These are phyloP conservation scores for Colletotrichum neosansevieriae DNA, from an alignment of 2,329 filamentous ascomycete species.

Conservation along the genomic window DNA sequence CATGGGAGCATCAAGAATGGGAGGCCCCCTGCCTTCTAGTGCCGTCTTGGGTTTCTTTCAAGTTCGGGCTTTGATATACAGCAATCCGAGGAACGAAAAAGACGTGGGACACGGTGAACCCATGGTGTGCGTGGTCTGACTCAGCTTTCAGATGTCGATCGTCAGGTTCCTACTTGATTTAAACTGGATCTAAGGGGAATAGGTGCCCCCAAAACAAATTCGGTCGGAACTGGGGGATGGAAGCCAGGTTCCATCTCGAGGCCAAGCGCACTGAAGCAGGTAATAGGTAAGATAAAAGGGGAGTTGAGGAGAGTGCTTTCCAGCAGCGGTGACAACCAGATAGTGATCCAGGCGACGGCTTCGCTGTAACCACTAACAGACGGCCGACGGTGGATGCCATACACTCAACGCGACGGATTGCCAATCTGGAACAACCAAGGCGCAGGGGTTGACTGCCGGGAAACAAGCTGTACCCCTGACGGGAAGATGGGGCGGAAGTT, in stretches of 20 bases:
- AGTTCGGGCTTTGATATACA: conserved; percentile 9
- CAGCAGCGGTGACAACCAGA: neutral
- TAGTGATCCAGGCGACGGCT: conserved; percentile 2
- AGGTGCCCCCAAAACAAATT: conserved; percentile 10
- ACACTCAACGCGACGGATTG: conserved; percentile 32
- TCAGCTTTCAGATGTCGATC: conserved; percentile 34
- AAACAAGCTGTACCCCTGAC: conserved; percentile 31
- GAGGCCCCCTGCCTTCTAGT: conserved; percentile 8
- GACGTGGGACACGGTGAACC: neutral
- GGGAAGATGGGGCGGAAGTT: neutral
- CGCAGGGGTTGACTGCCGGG: conserved; percentile 30
- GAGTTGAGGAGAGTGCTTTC: neutral
- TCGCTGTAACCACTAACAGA: conserved; percentile 7
- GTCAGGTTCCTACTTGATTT: conserved; percentile 25
- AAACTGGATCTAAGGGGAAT: conserved; percentile 12
- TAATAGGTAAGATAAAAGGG: neutral
- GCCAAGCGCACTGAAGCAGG: too few species aligned
- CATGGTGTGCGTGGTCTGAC: conserved; percentile 17
- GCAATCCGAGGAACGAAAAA: conserved; percentile 8
- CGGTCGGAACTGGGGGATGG: conserved; percentile 1
- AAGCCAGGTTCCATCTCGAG: neutral
- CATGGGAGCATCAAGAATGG: neutral
- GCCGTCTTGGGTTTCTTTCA: neutral
- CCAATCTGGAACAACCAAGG: conserved; percentile 32
- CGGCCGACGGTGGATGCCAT: conserved; percentile 19